Percentiles rank a stretch among this genome's conserved stretches.
Evolutionary conservation across 2,329 filamentous ascomycete genomes (phyloP).

Genomic region (Fusarium gaditjirri): DNA sequence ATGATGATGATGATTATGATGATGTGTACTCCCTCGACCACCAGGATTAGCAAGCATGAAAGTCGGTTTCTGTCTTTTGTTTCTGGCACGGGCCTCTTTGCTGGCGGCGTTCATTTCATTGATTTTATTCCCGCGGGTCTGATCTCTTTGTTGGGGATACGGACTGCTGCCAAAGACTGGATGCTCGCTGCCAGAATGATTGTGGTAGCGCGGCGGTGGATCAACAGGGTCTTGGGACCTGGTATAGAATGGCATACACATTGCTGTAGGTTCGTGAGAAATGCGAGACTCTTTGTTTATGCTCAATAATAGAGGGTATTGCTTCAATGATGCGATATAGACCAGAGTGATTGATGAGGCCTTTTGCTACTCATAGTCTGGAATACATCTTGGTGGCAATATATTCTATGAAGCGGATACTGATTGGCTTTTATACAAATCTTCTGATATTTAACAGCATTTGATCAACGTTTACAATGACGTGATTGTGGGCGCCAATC

Average conservation of each 20-base stretch:
- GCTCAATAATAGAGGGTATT: background rate
- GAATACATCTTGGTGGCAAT: background rate
- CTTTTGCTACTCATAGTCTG: background rate
- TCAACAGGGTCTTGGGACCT: background rate
- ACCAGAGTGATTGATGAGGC: background rate
- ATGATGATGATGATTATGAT: background rate
- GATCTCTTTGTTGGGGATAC: background rate
- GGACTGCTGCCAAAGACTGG: background rate
- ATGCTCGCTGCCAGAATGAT: background rate
- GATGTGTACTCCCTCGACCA: background rate
- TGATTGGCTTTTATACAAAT: background rate
- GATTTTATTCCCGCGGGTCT: background rate
- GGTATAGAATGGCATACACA: background rate
- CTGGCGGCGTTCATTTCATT: background rate
- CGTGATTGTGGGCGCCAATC: background rate
- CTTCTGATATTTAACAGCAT: background rate
- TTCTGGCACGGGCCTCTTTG: background rate
- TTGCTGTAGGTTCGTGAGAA: background rate
- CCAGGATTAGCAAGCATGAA: background rate
- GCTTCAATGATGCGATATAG: background rate
- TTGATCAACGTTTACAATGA: background rate
- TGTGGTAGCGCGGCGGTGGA: background rate
- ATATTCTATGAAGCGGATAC: too few relatives aligned
- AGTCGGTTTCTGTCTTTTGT: background rate
- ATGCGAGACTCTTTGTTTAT: background rate